A percentile compares a stretch with the other conserved stretches of the same genome.
Evolutionary conservation across 2,329 filamentous ascomycete genomes (phyloP).

Genomic region (Alternaria gansuensis): DNA sequence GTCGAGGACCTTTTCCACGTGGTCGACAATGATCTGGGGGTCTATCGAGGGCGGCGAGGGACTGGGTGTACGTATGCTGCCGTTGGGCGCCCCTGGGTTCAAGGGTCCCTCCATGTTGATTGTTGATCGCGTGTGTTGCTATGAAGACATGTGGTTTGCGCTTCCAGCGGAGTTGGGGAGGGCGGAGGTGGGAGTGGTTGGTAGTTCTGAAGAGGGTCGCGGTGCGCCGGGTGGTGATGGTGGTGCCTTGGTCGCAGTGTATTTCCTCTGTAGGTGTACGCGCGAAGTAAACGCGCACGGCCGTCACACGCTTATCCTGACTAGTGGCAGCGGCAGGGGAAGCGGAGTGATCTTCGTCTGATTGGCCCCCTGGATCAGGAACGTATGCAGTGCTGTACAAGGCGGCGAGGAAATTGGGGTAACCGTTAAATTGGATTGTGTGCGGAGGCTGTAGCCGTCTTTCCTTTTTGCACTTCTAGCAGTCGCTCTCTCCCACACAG

Average conservation of each 20-base stretch:
- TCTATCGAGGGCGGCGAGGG: constrained; percentile 55
- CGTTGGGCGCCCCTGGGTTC: constrained; percentile 53
- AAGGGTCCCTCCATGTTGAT: constrained; percentile 55
- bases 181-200: constrained; percentile 16
- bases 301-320: constrained; percentile 23
- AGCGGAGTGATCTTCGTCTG: constrained; percentile 30
- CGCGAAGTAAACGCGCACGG: constrained; percentile 28
- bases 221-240: constrained; percentile 32
- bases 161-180: constrained; percentile 24
- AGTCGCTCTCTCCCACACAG: not conserved
- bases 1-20: constrained; percentile 59
- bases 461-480: constrained; percentile 6
- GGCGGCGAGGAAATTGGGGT: constrained; percentile 5
- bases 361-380: constrained; percentile 28
- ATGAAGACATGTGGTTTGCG: constrained; percentile 47
- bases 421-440: not conserved
- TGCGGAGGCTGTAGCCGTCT: not conserved
- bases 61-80: constrained; percentile 49
- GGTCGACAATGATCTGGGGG: constrained; percentile 59
- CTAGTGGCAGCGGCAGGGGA: constrained; percentile 35
- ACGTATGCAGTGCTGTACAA: constrained; percentile 13
- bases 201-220: constrained; percentile 17
- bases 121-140: constrained; percentile 37
- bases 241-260: constrained; percentile 34
- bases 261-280: constrained; percentile 29